These are phyloP conservation scores for Evernia prunastri DNA, from an alignment of 495 filamentous ascomycete species.

Conservation along the genomic window DNA sequence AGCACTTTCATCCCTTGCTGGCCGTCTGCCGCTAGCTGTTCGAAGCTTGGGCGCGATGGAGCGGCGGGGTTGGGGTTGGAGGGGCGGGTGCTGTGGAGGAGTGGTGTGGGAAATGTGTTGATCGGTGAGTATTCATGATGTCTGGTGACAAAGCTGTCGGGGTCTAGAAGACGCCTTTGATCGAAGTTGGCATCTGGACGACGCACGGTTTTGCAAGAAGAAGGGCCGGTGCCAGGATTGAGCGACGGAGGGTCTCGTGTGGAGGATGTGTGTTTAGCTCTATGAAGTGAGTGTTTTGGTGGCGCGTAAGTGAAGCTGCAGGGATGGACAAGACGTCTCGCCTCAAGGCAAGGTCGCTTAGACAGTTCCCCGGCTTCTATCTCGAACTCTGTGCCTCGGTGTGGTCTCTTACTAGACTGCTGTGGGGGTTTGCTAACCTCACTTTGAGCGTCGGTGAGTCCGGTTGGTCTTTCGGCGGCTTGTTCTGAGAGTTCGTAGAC, in stretches of 20 bases:
- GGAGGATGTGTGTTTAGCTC: too few relatives aligned
- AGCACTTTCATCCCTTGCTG: not conserved
- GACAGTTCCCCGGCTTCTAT: not conserved
- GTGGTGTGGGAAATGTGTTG: not conserved
- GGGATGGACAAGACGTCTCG: not conserved
- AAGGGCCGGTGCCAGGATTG: not conserved
- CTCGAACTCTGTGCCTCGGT: not conserved
- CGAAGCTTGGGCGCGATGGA: not conserved
- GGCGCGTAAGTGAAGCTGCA: not conserved
- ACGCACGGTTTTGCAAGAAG: not conserved
- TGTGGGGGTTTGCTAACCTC: not conserved
- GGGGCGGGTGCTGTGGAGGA: not conserved
- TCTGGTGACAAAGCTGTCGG: not conserved
- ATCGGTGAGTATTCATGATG: fast-evolving
- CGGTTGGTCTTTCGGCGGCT: too few relatives aligned
- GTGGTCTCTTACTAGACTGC: too few relatives aligned
- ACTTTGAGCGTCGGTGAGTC: not conserved
- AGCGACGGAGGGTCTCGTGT: not conserved
- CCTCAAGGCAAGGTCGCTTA: not conserved
- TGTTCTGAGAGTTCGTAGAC: not conserved
- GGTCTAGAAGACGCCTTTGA: not conserved
- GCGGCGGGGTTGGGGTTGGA: not conserved
- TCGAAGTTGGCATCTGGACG: not conserved
- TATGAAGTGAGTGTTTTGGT: not conserved
- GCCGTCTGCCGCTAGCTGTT: not conserved